Evolutionary conservation across 352 stramenopile genomes (phyloP).

Genomic region (Phytophthora multivora): DNA sequence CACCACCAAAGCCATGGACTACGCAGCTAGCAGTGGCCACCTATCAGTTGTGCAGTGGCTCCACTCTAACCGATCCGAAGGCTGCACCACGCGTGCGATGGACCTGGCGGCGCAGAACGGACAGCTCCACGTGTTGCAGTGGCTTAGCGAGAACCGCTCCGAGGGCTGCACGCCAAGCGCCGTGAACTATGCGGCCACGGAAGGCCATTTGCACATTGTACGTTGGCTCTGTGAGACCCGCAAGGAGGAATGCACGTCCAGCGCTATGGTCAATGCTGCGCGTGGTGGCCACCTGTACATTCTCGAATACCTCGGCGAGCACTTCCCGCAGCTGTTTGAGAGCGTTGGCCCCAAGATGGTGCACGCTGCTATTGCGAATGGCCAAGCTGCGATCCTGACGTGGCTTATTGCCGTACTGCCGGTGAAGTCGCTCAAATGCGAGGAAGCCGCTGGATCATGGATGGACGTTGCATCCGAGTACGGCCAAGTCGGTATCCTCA

Average conservation of each 20-base stretch:
- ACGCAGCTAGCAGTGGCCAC: constrained; percentile 60
- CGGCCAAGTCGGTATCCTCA: constrained; percentile 64
- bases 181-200: constrained; percentile 61
- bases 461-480: constrained; percentile 77
- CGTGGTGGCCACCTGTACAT: constrained; percentile 61
- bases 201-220: constrained; percentile 59
- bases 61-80: constrained; percentile 43
- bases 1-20: constrained; percentile 70
- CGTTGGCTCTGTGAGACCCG: constrained; percentile 62
- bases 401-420: constrained; percentile 66
- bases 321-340: constrained; percentile 57
- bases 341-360: constrained; percentile 63
- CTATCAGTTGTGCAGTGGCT: constrained; percentile 66
- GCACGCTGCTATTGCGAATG: constrained; percentile 63
- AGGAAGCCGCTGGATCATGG: constrained; percentile 63
- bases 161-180: constrained; percentile 76
- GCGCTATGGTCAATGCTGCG: constrained; percentile 64
- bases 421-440: constrained; percentile 72
- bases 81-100: constrained; percentile 65
- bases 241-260: constrained; percentile 52
- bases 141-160: constrained; percentile 64
- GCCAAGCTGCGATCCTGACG: constrained; percentile 56
- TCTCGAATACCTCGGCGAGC: constrained; percentile 53
- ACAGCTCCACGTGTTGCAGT: constrained; percentile 62
- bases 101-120: constrained; percentile 68